phyloP scores from a whole-genome alignment of 2,329 filamentous ascomycete species.

The Cladosporium sp. region DNA sequence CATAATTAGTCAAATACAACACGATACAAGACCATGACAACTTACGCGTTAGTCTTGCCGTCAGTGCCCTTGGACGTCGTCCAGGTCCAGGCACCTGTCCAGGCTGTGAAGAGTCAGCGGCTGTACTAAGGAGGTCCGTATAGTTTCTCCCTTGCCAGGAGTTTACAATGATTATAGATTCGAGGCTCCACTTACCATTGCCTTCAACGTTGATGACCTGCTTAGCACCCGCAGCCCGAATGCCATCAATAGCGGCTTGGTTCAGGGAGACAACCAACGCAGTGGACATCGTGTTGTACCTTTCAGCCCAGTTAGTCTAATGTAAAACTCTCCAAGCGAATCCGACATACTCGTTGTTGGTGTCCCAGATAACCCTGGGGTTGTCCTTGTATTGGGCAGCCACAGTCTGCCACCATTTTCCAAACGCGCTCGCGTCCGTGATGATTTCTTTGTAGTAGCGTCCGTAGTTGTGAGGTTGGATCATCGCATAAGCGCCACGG shows the following conservation, averaged over 20 bases:
- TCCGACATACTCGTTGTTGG: conserved; percentile 44
- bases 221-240: conserved; percentile 46
- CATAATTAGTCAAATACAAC: background rate
- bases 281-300: conserved; percentile 45
- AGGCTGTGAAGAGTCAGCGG: conserved; percentile 32
- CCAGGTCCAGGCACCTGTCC: conserved; percentile 53
- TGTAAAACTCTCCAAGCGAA: background rate
- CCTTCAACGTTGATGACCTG: conserved; percentile 64
- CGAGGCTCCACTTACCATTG: conserved; percentile 35
- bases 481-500: conserved; percentile 50
- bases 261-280: conserved; percentile 48
- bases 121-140: background rate
- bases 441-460: conserved; percentile 51
- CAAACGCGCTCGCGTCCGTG: conserved; percentile 43
- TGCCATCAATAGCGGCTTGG: conserved; percentile 50
- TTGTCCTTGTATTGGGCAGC: conserved; percentile 44
- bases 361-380: conserved; percentile 47
- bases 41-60: conserved; percentile 41
- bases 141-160: background rate
- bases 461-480: conserved; percentile 54
- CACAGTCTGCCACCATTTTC: conserved; percentile 47
- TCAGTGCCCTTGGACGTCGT: conserved; percentile 43
- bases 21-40: background rate
- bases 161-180: background rate
- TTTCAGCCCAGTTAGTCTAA: background rate